phyloP scores from a whole-genome alignment of 1,284 basidiomycete genomes.

The Naganishia sp. region DNA sequence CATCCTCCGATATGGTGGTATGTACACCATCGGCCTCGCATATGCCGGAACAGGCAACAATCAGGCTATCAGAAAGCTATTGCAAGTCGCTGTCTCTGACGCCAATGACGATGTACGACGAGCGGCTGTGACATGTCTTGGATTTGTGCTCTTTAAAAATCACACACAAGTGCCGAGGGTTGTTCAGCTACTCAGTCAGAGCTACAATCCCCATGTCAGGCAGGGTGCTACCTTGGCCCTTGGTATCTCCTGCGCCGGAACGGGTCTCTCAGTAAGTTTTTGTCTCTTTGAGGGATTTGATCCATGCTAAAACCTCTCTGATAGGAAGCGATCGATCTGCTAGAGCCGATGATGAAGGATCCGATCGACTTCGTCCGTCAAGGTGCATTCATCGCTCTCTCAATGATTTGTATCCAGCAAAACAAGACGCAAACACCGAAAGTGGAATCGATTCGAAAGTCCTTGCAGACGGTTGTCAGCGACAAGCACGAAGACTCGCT shows the following conservation, averaged over 20 bases:
- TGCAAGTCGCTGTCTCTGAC: slow-evolving; percentile 94
- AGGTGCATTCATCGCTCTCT: slow-evolving; percentile 90
- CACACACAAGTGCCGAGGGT: slow-evolving; percentile 90
- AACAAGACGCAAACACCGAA: slow-evolving; percentile 85
- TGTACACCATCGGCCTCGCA: slow-evolving; percentile 89
- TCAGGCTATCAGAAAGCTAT: slow-evolving; percentile 78
- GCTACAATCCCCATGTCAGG: slow-evolving; percentile 96
- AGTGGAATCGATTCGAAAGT: slow-evolving; percentile 71
- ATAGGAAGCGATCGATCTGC: slow-evolving; percentile 84
- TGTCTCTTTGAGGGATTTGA: background rate
- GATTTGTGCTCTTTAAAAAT: slow-evolving; percentile 93
- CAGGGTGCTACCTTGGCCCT: slow-evolving; percentile 92
- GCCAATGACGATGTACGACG: slow-evolving; percentile 93
- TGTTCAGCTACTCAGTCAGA: slow-evolving; percentile 91
- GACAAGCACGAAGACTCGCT: slow-evolving; percentile 98
- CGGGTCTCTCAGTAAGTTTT: slow-evolving; percentile 72
- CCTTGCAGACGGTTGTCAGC: slow-evolving; percentile 81
- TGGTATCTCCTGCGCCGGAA: slow-evolving; percentile 95
- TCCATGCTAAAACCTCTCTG: background rate
- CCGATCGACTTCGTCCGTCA: slow-evolving; percentile 96
- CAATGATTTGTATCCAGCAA: slow-evolving; percentile 94
- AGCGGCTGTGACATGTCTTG: slow-evolving; percentile 89
- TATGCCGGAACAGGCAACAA: slow-evolving; percentile 95
- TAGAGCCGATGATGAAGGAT: slow-evolving; percentile 96
- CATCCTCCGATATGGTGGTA: slow-evolving; percentile 90